phyloP scores from a whole-genome alignment of 2,329 filamentous ascomycete species.

The Acrocalymma vagum region DNA sequence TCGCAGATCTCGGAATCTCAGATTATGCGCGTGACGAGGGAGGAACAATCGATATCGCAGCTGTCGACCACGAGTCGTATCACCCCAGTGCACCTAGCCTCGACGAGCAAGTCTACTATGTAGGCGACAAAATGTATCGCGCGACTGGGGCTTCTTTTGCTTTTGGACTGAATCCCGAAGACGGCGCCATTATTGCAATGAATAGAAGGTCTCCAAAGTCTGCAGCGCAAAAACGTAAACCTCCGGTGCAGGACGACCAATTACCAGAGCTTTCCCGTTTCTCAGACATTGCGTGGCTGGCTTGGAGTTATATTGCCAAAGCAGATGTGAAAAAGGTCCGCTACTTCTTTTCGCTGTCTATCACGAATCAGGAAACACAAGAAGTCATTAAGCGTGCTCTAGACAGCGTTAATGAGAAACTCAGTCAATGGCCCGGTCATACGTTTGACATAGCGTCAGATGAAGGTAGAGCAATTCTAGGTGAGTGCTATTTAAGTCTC shows the following conservation, averaged over 20 bases:
- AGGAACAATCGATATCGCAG: slow-evolving; percentile 19
- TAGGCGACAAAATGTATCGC: slow-evolving; percentile 14
- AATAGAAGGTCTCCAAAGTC: slow-evolving; percentile 19
- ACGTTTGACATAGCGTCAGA: slow-evolving; percentile 17
- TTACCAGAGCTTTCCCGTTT: slow-evolving; percentile 22
- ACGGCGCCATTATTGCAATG: slow-evolving; percentile 26
- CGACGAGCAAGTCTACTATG: slow-evolving; percentile 17
- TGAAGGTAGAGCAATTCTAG: slow-evolving; percentile 24
- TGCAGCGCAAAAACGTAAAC: slow-evolving; percentile 17
- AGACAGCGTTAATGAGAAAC: slow-evolving; percentile 8
- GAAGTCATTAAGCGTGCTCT: slow-evolving; percentile 17
- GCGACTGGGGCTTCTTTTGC: slow-evolving; percentile 22
- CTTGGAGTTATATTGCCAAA: slow-evolving; percentile 14
- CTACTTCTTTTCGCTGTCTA: slow-evolving; percentile 24
- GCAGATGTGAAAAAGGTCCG: slow-evolving; percentile 12
- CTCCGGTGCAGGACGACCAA: slow-evolving; percentile 12
- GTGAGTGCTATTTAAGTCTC: slow-evolving; percentile 8
- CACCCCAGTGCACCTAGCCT: not conserved
- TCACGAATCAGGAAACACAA: slow-evolving; percentile 22
- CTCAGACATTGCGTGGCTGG: slow-evolving; percentile 26
- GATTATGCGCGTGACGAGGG: slow-evolving; percentile 17
- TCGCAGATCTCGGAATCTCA: slow-evolving; percentile 19
- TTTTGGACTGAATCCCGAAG: slow-evolving; percentile 19
- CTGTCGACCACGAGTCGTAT: slow-evolving; percentile 16
- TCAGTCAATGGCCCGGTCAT: slow-evolving; percentile 23